Percentiles rank a stretch among this genome's conserved stretches.
Evolutionary conservation across 176 grass and related monocot species (phyloP).

Genomic region (Sorghum bicolor): Sorghum_bicolor_NCBIv3 NC_012873.2:62172001-62172500

Average conservation of each 20-base stretch:
- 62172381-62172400: too few relatives aligned
- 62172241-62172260: constrained; percentile 10
- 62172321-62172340: background rate
- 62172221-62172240: background rate
- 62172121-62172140: constrained; percentile 10
- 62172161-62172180: constrained; percentile 25
- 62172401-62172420: too few relatives aligned
- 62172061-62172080: constrained; percentile 24
- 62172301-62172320: constrained; percentile 14
- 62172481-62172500: too few relatives aligned
- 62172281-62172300: constrained; percentile 40
- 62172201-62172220: constrained; percentile 11
- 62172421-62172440: too few relatives aligned
- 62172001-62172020: constrained; percentile 35
- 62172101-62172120: constrained; percentile 36
- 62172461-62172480: too few relatives aligned
- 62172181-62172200: constrained; percentile 30
- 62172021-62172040: background rate
- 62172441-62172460: too few relatives aligned
- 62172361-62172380: too few relatives aligned
- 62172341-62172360: too few relatives aligned
- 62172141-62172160: constrained; percentile 13
- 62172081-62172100: constrained; percentile 23
- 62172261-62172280: background rate
- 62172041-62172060: constrained; percentile 33